Evolutionary conservation across 2,329 filamentous ascomycete genomes (phyloP).

Genomic region (Teratosphaeria zuluensis): DNA sequence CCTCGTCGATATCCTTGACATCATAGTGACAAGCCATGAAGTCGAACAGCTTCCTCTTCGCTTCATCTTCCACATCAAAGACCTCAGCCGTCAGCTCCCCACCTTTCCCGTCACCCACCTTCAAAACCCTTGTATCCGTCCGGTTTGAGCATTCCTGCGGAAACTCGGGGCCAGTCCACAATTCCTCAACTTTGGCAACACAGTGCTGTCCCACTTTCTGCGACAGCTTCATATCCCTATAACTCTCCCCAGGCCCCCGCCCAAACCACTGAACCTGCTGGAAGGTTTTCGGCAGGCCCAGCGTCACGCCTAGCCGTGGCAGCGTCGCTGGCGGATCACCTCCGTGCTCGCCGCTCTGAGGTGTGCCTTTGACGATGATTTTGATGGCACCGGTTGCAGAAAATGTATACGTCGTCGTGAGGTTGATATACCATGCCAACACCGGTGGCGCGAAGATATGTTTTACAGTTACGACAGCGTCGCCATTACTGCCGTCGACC

Average conservation of each 20-base stretch:
- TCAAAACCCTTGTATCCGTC: slow-evolving; percentile 50
- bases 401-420: slow-evolving; percentile 44
- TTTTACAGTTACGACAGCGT: slow-evolving; percentile 6
- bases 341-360: slow-evolving; percentile 36
- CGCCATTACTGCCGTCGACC: slow-evolving; percentile 1
- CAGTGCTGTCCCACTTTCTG: slow-evolving; percentile 39
- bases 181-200: slow-evolving; percentile 32
- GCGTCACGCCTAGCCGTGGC: slow-evolving; percentile 52
- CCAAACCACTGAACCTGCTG: slow-evolving; percentile 51
- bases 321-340: slow-evolving; percentile 43
- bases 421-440: slow-evolving; percentile 47
- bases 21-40: slow-evolving; percentile 50
- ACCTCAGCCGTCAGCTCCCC: slow-evolving; percentile 20
- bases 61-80: slow-evolving; percentile 11
- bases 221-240: slow-evolving; percentile 54
- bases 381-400: slow-evolving; percentile 34
- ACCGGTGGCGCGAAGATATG: slow-evolving; percentile 43
- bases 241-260: slow-evolving; percentile 55
- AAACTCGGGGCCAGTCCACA: slow-evolving; percentile 54
- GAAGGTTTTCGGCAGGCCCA: slow-evolving; percentile 41
- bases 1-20: slow-evolving; percentile 44
- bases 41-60: slow-evolving; percentile 18
- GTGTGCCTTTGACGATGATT: slow-evolving; percentile 31
- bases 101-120: slow-evolving; percentile 12
- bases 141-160: slow-evolving; percentile 61